Conservation (phyloP, 352 stramenopile species). For the Pelagophyceae sp. region DNA sequence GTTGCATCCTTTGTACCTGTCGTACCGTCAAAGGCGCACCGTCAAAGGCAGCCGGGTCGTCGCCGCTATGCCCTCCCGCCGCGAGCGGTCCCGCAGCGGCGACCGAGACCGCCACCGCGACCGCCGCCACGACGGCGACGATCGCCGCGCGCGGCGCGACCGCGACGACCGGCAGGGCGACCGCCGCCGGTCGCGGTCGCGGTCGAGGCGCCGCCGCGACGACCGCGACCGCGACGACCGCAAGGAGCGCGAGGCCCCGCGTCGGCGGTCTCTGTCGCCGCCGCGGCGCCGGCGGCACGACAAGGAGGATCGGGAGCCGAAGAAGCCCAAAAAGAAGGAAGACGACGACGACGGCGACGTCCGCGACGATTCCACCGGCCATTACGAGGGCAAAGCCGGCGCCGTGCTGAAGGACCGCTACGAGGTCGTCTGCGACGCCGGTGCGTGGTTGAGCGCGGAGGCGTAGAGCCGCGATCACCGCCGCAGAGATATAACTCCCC, state of each 20-base stretch:
- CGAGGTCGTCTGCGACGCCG: slow-evolving; percentile 77
- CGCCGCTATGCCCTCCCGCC: too few relatives aligned
- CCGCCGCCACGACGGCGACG: too few relatives aligned
- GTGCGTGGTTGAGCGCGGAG: slow-evolving; percentile 23
- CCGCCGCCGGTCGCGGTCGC: not conserved
- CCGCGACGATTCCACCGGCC: slow-evolving; percentile 53
- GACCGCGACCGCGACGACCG: not conserved
- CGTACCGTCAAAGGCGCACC: too few relatives aligned
- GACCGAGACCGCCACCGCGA: too few relatives aligned
- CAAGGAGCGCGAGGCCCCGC: not conserved
- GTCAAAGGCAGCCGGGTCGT: too few relatives aligned
- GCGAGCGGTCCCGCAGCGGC: too few relatives aligned
- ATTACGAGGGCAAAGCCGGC: slow-evolving; percentile 62
- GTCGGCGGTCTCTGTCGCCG: too few relatives aligned
- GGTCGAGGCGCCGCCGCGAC: not conserved
- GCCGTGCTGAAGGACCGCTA: slow-evolving; percentile 75
- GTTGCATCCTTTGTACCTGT: too few relatives aligned
- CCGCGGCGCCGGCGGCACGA: not conserved
- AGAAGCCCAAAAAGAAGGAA: not conserved
- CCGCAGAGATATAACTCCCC: too few relatives aligned
- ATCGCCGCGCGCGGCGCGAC: too few relatives aligned
- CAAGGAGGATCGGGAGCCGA: not conserved
- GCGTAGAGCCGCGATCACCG: too few relatives aligned
- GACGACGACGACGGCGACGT: slow-evolving; percentile 56
- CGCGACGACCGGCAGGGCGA: too few relatives aligned